Evolutionary conservation across 495 filamentous ascomycete species (phyloP).

Genomic region (Saxophila tyrrhenica): DNA sequence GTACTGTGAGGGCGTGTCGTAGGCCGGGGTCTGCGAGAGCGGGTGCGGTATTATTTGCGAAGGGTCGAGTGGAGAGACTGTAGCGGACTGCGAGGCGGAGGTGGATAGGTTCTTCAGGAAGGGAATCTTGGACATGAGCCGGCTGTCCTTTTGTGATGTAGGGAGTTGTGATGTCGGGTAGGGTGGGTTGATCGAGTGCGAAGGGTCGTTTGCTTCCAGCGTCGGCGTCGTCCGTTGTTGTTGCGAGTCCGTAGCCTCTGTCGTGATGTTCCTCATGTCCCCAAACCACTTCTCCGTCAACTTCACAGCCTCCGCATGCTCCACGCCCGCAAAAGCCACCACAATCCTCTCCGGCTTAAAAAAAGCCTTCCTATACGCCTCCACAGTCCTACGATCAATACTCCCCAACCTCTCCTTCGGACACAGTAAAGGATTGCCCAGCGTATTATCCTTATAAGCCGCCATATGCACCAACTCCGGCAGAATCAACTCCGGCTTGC

Average conservation of each 20-base stretch:
- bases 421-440: conserved; percentile 88
- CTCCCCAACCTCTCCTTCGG: conserved; percentile 66
- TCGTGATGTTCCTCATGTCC: conserved; percentile 48
- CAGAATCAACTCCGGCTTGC: conserved; percentile 88
- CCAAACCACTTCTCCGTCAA: conserved; percentile 80
- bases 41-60: conserved; percentile 36
- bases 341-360: conserved; percentile 85
- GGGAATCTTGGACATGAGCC: conserved; percentile 73
- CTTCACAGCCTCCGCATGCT: conserved; percentile 67
- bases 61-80: conserved; percentile 36
- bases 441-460: conserved; percentile 86
- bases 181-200: conserved; percentile 23
- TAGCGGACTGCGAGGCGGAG: conserved; percentile 49
- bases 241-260: not conserved
- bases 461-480: conserved; percentile 92
- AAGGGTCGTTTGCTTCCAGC: conserved; percentile 1
- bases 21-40: conserved; percentile 39
- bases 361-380: conserved; percentile 71
- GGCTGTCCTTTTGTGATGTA: conserved; percentile 39
- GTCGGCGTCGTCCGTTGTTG: conserved; percentile 26
- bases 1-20: conserved; percentile 59
- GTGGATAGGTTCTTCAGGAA: conserved; percentile 84
- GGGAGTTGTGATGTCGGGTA: conserved; percentile 27
- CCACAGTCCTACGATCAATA: conserved; percentile 65
- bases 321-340: conserved; percentile 86